Base-by-base conservation (phyloP, 1,284 basidiomycete genomes). In the Apiotrichum veenhuisii region DNA sequence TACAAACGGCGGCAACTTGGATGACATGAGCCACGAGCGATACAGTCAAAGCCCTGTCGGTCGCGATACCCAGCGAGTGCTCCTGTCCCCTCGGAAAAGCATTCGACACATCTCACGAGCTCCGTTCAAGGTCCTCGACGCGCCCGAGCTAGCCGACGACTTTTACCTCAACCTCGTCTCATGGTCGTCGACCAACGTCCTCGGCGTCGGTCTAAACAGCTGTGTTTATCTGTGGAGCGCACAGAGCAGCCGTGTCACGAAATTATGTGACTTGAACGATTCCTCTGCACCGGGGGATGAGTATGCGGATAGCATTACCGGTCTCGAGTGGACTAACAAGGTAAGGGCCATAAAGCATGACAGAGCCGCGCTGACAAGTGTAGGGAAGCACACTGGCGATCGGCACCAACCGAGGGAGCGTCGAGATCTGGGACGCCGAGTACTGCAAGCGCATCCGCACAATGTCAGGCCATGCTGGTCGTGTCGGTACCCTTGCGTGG, bases 81-180 rank as follows among this genome's bases (percentile, higher is more conserved):
- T 98, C 44, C 84, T 93, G 60, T 88, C 86, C 53, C 92, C 94
- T 0, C 82, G 89, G 33, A 86, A 90, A 55, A 82, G 87, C 52
- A 82, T 91, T 3, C 84, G 95, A 34, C 86, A 83, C 59, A 87
- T 98, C 1, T 90, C 88, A 78, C 94, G 95, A 73, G 96, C 95
- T 0, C 96, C 96, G 0, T 98, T 95, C 80, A 88, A 97, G 64
- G 95, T 98, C 0, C 83, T 98, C 23, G 95, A 98, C 72, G 96
- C 96, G 1, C 96, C 95, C 0, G 94, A 98, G 62, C 84, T 98
- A 8, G 89, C 89, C 5, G 95, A 98, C 74, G 96, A 98, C 73
- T 98, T 97, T 76, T 98, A 98, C 70, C 86, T 98, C 62, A 98
- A 98, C 69, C 82, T 98, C 18, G 93, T 98, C 18, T 95, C 98